phyloP scores from a whole-genome alignment of 2,329 filamentous ascomycete species.

The Cordyceps sp. region DNA sequence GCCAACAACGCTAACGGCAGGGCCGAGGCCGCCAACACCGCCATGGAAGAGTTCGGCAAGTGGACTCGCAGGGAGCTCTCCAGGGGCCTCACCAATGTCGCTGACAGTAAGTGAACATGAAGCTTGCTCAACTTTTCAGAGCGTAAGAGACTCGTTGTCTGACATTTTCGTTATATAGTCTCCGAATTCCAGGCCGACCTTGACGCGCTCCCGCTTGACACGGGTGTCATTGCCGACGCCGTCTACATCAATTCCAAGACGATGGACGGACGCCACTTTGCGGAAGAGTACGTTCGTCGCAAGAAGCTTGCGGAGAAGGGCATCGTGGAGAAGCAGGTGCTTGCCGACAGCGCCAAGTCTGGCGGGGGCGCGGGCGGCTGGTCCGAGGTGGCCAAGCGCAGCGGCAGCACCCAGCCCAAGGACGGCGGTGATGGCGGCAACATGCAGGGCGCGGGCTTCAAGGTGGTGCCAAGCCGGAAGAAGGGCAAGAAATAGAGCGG shows the following conservation, averaged over 20 bases:
- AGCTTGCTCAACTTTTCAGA: too few species aligned
- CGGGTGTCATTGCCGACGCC: constrained; percentile 72
- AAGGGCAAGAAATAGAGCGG: constrained; percentile 57
- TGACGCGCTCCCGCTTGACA: constrained; percentile 58
- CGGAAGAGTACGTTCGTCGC: constrained; percentile 83
- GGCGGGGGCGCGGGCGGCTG: constrained; percentile 50
- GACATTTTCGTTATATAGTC: constrained; percentile 29
- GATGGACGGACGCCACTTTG: constrained; percentile 84
- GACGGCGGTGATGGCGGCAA: constrained; percentile 21
- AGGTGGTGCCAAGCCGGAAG: constrained; percentile 84
- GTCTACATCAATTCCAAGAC: constrained; percentile 78
- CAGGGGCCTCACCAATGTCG: constrained; percentile 45
- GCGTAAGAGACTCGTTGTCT: neutral
- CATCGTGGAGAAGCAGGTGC: constrained; percentile 58
- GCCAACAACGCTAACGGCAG: constrained; percentile 23
- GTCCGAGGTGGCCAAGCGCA: constrained; percentile 97
- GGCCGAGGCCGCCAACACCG: constrained; percentile 23
- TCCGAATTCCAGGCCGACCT: constrained; percentile 68
- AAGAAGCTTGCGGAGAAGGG: constrained; percentile 90
- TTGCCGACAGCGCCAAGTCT: constrained; percentile 29
- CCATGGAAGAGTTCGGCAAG: constrained; percentile 84
- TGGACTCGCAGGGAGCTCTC: constrained; percentile 72
- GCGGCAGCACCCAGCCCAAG: constrained; percentile 25
- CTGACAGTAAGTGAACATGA: constrained; percentile 33
- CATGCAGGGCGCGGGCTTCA: constrained; percentile 49